Conservation (phyloP, 2,329 filamentous ascomycete species). For the Paraphoma chrysanthemicola region DNA sequence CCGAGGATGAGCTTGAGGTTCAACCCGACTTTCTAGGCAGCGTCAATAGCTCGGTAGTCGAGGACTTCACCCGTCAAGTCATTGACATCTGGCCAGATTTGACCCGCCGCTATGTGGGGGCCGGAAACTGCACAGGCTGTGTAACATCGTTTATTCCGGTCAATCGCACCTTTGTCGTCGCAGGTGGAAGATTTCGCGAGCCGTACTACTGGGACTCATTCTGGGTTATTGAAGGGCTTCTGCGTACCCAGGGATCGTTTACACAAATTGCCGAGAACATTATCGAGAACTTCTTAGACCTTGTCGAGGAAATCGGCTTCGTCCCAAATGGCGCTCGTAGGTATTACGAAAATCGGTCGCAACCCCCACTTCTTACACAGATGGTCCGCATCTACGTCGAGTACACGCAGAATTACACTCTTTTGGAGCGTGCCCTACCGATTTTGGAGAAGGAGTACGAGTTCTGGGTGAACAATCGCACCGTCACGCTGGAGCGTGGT, state of each 20-base stretch:
- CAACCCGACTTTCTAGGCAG: conserved; percentile 64
- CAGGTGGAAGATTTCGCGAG: conserved; percentile 74
- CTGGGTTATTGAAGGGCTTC: conserved; percentile 71
- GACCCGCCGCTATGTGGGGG: conserved; percentile 64
- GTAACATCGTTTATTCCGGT: conserved; percentile 71
- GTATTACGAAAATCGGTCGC: conserved; percentile 73
- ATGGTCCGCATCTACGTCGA: conserved; percentile 72
- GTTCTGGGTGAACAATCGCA: conserved; percentile 69
- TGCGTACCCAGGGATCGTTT: conserved; percentile 70
- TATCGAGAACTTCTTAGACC: conserved; percentile 73
- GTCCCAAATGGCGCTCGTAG: conserved; percentile 72
- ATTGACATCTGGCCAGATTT: conserved; percentile 74
- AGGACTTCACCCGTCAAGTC: conserved; percentile 68
- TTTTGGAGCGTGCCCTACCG: conserved; percentile 67
- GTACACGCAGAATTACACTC: conserved; percentile 68
- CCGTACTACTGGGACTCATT: conserved; percentile 76
- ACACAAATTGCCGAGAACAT: conserved; percentile 69
- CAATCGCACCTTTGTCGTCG: conserved; percentile 73
- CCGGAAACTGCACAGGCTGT: conserved; percentile 61
- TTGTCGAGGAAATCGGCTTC: conserved; percentile 70
- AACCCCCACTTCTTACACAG: conserved; percentile 69
- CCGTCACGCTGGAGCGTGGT: conserved; percentile 58
- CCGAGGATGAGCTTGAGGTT: conserved; percentile 59
- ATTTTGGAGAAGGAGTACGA: conserved; percentile 69
- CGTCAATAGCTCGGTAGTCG: conserved; percentile 64